Evolutionary conservation across 208 protist genomes (phyloP), one percentile per base, ranked within the genome.

Genomic region (Trypanosoma rangeli): DNA sequence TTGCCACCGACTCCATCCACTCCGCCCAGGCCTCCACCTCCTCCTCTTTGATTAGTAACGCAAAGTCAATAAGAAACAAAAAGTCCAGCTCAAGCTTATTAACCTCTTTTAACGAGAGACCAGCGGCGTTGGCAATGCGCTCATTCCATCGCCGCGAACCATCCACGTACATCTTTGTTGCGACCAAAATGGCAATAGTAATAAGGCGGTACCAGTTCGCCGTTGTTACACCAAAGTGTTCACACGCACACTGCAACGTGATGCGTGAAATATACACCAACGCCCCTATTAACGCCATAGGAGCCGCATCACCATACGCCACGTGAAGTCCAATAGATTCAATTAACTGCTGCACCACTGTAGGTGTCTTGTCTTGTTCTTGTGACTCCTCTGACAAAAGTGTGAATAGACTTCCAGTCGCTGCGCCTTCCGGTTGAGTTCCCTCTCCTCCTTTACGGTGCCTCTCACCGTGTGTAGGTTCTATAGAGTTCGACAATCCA

Each of bases 91-190:
- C 90, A 18, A 93, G 74, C 18, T 65, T 54, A 26, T 84, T 85
- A 59, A 96, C 61, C 57, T 92, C 86, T 7, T 57, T 53, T 39
- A 92, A 64, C 12, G 90, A 73, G 33, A 96, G 79, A 48, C 79
- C 76, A 20, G 86, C 59, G 60, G 84, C 86, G 28, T 53, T 55
- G 24, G 90, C 67, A 65, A 96, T 83, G 29, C 67, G 58, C 28
- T 74, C 67, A 82, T 96, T 96, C 52, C 87, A 71, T 0, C 68
- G 62, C 0, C 68, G 64, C 16, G 80, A 71, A 42, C 85, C 78
- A 58, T 96, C 90, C 44, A 87, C 85, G 76, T 94, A 94, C 81
- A 96, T 89, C 67, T 96, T 96, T n/a, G 84, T 83, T 24, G 87
- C 87, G n/a, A 87, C 70, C 5, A 96, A 72, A 50, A 94, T 74